These are phyloP conservation scores for Miscanthus sacchariflorus DNA, from an alignment of 202 grass and related monocot species.

Conservation along the genomic window DNA sequence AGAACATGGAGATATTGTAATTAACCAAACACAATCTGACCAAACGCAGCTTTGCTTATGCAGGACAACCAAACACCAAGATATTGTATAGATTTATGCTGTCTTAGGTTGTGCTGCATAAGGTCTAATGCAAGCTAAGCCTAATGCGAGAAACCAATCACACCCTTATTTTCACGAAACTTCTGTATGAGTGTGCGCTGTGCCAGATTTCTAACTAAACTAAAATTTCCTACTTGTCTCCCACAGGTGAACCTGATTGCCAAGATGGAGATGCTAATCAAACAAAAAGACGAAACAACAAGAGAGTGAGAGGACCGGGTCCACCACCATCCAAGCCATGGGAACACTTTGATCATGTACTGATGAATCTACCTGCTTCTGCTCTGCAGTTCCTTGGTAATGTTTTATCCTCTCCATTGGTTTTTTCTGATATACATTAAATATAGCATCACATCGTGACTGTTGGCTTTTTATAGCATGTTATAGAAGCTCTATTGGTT, in stretches of 20 bases:
- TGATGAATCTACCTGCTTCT: conserved; percentile 99
- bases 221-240: conserved; percentile 21
- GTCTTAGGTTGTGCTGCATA: neutral
- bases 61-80: neutral
- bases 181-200: conserved; percentile 18
- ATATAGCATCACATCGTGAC: neutral
- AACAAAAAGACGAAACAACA: conserved; percentile 73
- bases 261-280: conserved; percentile 57
- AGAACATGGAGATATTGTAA: neutral
- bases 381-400: conserved; percentile 83
- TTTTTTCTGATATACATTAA: neutral
- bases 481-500: neutral
- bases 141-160: neutral
- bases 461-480: neutral
- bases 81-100: neutral
- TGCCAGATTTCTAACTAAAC: conserved; percentile 20
- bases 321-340: conserved; percentile 60
- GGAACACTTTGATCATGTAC: conserved; percentile 86
- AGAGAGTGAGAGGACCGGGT: conserved; percentile 70
- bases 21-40: neutral
- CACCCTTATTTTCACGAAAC: neutral
- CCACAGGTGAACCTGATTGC: conserved; percentile 41
- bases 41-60: neutral
- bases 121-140: neutral
- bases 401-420: conserved; percentile 31